Percentiles rank a stretch among this genome's conserved stretches.
These are phyloP conservation scores for Magnaporthiopsis rhizophila DNA, from an alignment of 2,329 filamentous ascomycete genomes.

Conservation along the genomic window DNA sequence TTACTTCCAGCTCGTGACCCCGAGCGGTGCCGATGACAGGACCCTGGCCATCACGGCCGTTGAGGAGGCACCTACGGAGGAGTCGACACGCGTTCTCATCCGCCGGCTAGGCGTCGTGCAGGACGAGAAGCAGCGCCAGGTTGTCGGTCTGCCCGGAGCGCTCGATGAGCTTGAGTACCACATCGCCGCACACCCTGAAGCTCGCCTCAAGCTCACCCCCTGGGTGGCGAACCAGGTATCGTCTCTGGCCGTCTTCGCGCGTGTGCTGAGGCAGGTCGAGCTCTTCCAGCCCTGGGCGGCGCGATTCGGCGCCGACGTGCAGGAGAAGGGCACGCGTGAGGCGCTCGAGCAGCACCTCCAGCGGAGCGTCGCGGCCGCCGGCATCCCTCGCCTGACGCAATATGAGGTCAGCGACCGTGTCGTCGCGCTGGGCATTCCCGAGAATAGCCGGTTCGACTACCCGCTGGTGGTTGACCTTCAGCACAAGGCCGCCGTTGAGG, in stretches of 20 bases:
- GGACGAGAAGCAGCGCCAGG: slow-evolving; percentile 11
- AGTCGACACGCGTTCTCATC: slow-evolving; percentile 4
- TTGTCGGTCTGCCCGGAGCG: slow-evolving; percentile 11
- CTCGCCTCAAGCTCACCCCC: slow-evolving; percentile 3
- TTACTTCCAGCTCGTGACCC: slow-evolving; percentile 9
- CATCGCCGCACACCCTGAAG: background rate
- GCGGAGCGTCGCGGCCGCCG: slow-evolving; percentile 7
- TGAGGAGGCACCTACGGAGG: slow-evolving; percentile 10
- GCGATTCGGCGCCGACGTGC: slow-evolving; percentile 11
- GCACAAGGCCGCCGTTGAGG: background rate
- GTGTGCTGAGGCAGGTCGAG: slow-evolving; percentile 9
- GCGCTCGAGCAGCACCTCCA: slow-evolving; percentile 12
- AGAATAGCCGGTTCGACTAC: slow-evolving; percentile 7
- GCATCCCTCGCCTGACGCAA: slow-evolving; percentile 9
- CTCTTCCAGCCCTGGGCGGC: slow-evolving; percentile 11
- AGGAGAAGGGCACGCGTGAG: slow-evolving; percentile 10
- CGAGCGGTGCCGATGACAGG: slow-evolving; percentile 4
- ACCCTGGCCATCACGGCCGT: slow-evolving; percentile 8
- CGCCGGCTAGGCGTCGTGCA: slow-evolving; percentile 11
- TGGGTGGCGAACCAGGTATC: slow-evolving; percentile 10
- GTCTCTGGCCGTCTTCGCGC: slow-evolving; percentile 9
- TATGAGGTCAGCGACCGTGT: slow-evolving; percentile 8
- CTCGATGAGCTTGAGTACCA: slow-evolving; percentile 13
- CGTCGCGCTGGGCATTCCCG: slow-evolving; percentile 6
- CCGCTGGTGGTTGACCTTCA: slow-evolving; percentile 1